Conservation (phyloP, 306 rosid species). For the Ammopiptanthus mongolicus region DNA sequence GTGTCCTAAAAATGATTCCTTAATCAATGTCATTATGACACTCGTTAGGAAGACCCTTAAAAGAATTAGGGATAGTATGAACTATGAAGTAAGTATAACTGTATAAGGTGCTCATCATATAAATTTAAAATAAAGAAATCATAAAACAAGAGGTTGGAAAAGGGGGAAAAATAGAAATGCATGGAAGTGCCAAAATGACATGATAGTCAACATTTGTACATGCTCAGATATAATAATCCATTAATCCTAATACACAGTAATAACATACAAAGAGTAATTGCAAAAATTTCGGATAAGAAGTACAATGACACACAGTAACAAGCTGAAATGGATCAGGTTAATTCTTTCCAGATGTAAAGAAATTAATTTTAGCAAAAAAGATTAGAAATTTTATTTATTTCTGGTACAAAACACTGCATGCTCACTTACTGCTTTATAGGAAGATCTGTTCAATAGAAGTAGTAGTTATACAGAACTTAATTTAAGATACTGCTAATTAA, state of each 20-base stretch:
- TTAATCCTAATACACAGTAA: no score
- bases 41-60: no score
- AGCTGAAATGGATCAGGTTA: background rate
- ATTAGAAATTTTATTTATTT: background rate
- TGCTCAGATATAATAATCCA: background rate
- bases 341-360: background rate
- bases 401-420: background rate
- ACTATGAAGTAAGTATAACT: no score
- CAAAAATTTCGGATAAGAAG: background rate
- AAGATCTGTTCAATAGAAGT: constrained; percentile 5
- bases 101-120: background rate
- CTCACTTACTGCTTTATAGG: background rate
- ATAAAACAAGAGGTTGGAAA: background rate
- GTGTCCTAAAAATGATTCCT: no score
- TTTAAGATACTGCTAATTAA: background rate
- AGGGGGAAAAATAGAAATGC: background rate
- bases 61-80: no score
- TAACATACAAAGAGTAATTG: background rate
- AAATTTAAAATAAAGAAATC: background rate
- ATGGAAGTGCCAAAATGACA: background rate
- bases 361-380: background rate
- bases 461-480: background rate
- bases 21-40: no score
- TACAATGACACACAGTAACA: background rate
- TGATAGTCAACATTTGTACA: background rate